Conservation (phyloP, 1,284 basidiomycete genomes). For the Agroathelia rolfsii region DNA sequence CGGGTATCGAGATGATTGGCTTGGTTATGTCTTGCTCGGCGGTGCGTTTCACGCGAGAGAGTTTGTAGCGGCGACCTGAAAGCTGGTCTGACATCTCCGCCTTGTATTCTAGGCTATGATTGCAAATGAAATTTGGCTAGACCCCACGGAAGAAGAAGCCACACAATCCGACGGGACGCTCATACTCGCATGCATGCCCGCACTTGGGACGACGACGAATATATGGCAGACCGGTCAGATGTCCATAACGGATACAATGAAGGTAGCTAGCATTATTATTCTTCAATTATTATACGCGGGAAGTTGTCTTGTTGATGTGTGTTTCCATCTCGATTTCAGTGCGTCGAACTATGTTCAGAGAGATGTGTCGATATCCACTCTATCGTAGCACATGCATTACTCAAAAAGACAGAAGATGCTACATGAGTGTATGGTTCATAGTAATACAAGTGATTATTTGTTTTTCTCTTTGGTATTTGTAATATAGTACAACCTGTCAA, state of each 20-base stretch:
- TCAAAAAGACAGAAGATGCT: slow-evolving; percentile 26
- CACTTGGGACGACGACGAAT: slow-evolving; percentile 78
- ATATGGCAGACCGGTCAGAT: slow-evolving; percentile 72
- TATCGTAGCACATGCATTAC: slow-evolving; percentile 59
- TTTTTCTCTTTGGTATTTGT: too few relatives aligned
- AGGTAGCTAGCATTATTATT: slow-evolving; percentile 31
- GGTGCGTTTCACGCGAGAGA: slow-evolving; percentile 35
- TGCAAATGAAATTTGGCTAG: slow-evolving; percentile 53
- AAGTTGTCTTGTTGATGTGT: too few relatives aligned
- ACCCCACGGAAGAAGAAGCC: slow-evolving; percentile 71
- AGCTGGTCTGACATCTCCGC: too few relatives aligned
- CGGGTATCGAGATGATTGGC: slow-evolving; percentile 82
- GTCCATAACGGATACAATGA: slow-evolving; percentile 35
- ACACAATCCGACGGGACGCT: slow-evolving; percentile 47
- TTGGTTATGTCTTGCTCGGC: slow-evolving; percentile 73
- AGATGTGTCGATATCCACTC: slow-evolving; percentile 66
- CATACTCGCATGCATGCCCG: slow-evolving; percentile 79
- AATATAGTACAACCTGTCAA: too few relatives aligned
- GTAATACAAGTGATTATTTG: too few relatives aligned
- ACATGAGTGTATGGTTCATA: too few relatives aligned
- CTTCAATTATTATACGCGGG: too few relatives aligned
- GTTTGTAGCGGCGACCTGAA: too few relatives aligned
- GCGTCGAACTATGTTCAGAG: slow-evolving; percentile 56
- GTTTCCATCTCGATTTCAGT: too few relatives aligned
- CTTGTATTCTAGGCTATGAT: slow-evolving; percentile 36